phyloP scores from a whole-genome alignment of 257 asterid species.

The Nicotiana attenuata region DNA sequence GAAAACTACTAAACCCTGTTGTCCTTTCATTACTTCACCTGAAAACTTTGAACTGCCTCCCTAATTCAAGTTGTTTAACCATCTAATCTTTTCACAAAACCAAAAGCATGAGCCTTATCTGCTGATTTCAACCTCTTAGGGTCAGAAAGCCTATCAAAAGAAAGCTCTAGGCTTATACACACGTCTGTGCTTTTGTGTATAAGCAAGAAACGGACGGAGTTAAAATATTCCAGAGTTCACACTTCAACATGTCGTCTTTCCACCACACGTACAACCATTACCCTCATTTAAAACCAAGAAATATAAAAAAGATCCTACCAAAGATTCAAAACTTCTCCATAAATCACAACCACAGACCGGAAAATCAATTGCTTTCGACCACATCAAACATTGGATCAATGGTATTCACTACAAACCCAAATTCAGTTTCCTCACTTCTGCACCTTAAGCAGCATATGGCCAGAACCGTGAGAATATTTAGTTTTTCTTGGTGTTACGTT shows the following conservation, averaged over 20 bases:
- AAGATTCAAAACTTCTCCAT: background rate
- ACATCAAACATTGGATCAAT: background rate
- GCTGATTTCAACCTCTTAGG: background rate
- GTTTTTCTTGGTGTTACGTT: background rate
- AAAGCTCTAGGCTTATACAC: background rate
- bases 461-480: background rate
- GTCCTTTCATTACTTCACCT: background rate
- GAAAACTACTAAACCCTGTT: background rate
- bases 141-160: background rate
- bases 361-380: background rate
- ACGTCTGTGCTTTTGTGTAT: background rate
- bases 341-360: background rate
- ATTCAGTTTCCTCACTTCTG: background rate
- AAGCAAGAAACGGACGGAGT: background rate
- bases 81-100: background rate
- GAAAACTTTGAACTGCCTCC: background rate
- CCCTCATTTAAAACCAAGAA: background rate
- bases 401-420: background rate
- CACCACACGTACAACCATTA: background rate
- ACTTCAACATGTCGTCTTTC: background rate
- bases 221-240: background rate
- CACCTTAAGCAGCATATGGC: background rate
- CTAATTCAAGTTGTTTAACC: background rate
- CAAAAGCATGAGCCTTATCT: background rate
- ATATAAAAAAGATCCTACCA: background rate